phyloP scores from a whole-genome alignment of 2,329 filamentous ascomycete species.

The Cladorrhinum sp. region DNA sequence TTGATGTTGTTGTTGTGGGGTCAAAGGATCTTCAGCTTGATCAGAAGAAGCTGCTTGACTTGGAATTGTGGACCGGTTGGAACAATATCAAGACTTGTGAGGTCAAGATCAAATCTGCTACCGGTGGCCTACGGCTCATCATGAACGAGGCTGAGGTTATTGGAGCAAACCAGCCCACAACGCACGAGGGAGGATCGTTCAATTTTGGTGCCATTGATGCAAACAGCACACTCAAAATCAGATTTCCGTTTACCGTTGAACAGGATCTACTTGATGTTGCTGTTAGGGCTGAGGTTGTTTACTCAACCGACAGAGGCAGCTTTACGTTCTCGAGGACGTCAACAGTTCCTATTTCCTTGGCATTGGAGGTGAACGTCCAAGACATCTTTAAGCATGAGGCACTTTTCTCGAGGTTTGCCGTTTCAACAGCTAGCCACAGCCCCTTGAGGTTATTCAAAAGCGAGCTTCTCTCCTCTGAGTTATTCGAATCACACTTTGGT shows the following conservation, averaged over 20 bases:
- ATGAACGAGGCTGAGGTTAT: constrained; percentile 57
- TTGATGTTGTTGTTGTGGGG: constrained; percentile 65
- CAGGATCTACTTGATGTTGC: constrained; percentile 68
- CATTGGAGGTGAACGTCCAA: constrained; percentile 92
- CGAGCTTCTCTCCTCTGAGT: constrained; percentile 65
- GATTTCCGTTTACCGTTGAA: constrained; percentile 80
- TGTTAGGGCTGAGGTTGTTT: constrained; percentile 72
- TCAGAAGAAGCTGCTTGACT: constrained; percentile 71
- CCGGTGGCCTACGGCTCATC: constrained; percentile 62
- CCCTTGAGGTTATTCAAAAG: constrained; percentile 74
- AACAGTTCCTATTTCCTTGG: constrained; percentile 69
- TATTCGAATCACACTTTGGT: constrained; percentile 64
- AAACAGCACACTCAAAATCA: constrained; percentile 53
- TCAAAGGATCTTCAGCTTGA: constrained; percentile 76
- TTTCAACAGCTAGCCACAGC: constrained; percentile 73
- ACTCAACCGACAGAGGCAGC: constrained; percentile 63
- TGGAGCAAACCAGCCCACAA: constrained; percentile 42
- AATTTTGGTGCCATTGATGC: constrained; percentile 46
- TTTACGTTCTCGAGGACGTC: constrained; percentile 63
- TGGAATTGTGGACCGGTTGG: constrained; percentile 70
- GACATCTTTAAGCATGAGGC: constrained; percentile 84
- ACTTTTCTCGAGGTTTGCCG: constrained; percentile 85
- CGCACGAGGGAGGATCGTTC: constrained; percentile 54
- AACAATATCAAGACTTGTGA: constrained; percentile 63
- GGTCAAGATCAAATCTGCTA: constrained; percentile 60